Evolutionary conservation across 2,329 filamentous ascomycete genomes (phyloP).

Genomic region (Sodiomyces alkalinus): DNA sequence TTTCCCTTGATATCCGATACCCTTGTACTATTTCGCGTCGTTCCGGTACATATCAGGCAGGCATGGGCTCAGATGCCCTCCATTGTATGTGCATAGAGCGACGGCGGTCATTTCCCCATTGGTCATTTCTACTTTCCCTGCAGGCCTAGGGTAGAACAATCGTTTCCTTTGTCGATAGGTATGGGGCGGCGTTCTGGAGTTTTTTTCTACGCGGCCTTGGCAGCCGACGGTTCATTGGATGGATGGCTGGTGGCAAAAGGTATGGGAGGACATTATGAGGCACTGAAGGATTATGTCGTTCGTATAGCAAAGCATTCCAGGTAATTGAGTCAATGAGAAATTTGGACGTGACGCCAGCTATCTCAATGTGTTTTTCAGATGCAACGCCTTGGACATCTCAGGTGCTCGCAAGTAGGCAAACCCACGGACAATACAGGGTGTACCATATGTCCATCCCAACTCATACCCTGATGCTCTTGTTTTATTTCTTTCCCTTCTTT

Average conservation of each 20-base stretch:
- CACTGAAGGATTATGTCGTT: conserved; percentile 1
- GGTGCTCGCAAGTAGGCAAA: too few species aligned
- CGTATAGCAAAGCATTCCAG: background rate
- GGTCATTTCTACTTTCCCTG: too few species aligned
- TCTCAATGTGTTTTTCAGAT: conserved; percentile 1
- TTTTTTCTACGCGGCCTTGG: too few species aligned
- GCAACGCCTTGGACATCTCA: too few species aligned
- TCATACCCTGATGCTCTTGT: background rate
- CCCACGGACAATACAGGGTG: too few species aligned
- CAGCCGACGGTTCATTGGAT: too few species aligned
- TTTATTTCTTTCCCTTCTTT: conserved; percentile 56
- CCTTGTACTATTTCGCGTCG: conserved; percentile 6
- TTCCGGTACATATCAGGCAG: conserved; percentile 1
- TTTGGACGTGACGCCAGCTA: too few species aligned
- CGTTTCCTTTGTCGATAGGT: too few species aligned
- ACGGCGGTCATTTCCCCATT: background rate
- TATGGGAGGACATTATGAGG: conserved; percentile 1
- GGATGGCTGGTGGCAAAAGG: background rate
- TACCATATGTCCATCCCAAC: background rate
- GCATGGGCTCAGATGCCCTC: background rate
- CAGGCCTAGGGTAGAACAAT: too few species aligned
- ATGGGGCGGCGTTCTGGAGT: too few species aligned
- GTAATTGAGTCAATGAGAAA: background rate
- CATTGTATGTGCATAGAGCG: background rate
- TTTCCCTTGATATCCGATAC: conserved; percentile 9